Base-by-base conservation (phyloP, 1,139 yeast species). In the Yamadazyma sp. region DNA sequence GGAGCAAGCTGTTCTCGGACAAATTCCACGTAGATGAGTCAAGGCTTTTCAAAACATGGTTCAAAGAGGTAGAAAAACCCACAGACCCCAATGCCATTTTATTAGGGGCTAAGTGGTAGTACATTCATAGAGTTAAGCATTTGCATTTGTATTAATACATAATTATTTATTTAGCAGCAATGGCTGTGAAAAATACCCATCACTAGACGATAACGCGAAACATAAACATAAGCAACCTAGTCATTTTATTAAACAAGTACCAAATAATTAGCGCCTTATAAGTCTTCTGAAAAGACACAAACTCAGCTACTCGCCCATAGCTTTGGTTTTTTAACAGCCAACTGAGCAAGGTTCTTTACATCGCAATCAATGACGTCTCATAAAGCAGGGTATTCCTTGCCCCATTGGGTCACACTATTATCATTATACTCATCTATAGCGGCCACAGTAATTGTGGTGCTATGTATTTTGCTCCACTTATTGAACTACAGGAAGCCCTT, bases 401-500 rank as follows among this genome's bases (percentile, higher is more conserved):
- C 73, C 4, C 35, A 42, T 16, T 68, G 74, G 76, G 57, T 69
- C 17, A 52, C 47, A 22, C 39, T 48, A 3, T 36, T 63, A 15
- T 59, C 71, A 15, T 63, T 68, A 33, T 69, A 64, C 52, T 59
- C 62, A 1, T 55, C 73, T 9, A 42, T 66, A 22, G 36, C 54
- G 18, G 53, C 76, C 6, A 54, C 72, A 5, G 27, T 61, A 13
- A 63, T 70, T 32, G 64, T 71, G 13, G 41, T 62, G 15, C 29
- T 53, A 24, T 57, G 65, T 36, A 61, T 70, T 5, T 29, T 51
- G 5, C 50, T 67, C 29, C 78, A 72, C 42, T 56, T 71, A 15
- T 40, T 51, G 23, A 89, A 90, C 63, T 92, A 92, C 61, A 65
- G 97, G 35, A 87, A 86, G 52, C 97, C 97, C 0, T 75, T 78